Percentiles rank a stretch among this genome's conserved stretches.
These are phyloP conservation scores for Pachyrhizus erosus DNA, from an alignment of 306 rosid species.

Conservation along the genomic window DNA sequence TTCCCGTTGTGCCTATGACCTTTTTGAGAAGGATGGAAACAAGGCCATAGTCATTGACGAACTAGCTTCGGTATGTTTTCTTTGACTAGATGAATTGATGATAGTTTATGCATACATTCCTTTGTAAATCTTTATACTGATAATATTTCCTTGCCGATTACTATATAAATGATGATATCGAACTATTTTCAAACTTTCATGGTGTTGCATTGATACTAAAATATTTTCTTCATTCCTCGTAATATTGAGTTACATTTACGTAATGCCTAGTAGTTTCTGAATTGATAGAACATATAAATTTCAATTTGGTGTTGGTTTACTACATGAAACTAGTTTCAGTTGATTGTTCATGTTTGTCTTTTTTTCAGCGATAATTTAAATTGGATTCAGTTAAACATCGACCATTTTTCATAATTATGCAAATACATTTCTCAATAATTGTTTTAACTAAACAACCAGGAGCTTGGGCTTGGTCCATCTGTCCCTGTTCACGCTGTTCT, in stretches of 20 bases:
- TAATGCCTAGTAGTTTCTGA: constrained; percentile 1
- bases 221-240: constrained; percentile 12
- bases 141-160: not conserved
- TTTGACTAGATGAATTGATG: not conserved
- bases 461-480: constrained; percentile 79
- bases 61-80: constrained; percentile 74
- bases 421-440: constrained; percentile 26
- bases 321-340: not conserved
- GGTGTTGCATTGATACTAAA: constrained; percentile 7
- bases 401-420: not conserved
- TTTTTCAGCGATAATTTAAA: not conserved
- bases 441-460: constrained; percentile 55
- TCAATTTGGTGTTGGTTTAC: not conserved
- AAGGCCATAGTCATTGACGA: constrained; percentile 79
- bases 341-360: not conserved
- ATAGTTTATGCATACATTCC: constrained; percentile 15
- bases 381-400: not conserved
- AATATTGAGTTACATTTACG: not conserved
- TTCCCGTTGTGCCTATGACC: constrained; percentile 77
- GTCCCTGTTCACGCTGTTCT: constrained; percentile 84
- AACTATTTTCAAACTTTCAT: not conserved
- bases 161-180: not conserved
- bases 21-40: constrained; percentile 80
- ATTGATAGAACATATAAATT: constrained; percentile 1
- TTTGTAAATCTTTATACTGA: not conserved